A percentile compares a stretch with the other conserved stretches of the same genome.
Evolutionary conservation across 2,329 filamentous ascomycete species (phyloP).

Genomic region (Calonectria leucothoes): DNA sequence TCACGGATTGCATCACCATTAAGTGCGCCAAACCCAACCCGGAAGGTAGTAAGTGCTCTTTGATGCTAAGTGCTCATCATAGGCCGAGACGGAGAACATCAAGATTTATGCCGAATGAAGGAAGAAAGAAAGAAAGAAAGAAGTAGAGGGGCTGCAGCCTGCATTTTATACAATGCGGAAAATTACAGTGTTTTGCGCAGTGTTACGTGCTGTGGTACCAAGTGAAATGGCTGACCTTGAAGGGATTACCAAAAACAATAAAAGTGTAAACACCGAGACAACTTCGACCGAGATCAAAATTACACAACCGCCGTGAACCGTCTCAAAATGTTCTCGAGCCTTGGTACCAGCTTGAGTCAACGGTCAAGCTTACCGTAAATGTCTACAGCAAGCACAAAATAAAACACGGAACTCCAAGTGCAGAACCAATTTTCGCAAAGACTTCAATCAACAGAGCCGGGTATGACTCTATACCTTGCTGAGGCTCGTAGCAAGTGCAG

Average conservation of each 20-base stretch:
- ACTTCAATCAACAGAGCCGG: too few relatives aligned
- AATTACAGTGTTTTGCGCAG: not conserved
- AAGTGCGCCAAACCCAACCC: not conserved
- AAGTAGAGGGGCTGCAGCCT: not conserved
- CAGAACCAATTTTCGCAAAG: too few relatives aligned
- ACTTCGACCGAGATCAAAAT: too few relatives aligned
- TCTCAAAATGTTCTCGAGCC: too few relatives aligned
- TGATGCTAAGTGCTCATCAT: not conserved
- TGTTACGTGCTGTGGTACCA: not conserved
- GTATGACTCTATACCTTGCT: too few relatives aligned
- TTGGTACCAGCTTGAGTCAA: too few relatives aligned
- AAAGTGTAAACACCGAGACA: too few relatives aligned
- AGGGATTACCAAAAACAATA: not conserved
- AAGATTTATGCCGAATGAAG: not conserved
- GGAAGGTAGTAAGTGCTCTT: not conserved
- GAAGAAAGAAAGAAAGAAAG: not conserved
- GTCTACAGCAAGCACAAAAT: too few relatives aligned
- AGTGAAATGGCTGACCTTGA: not conserved
- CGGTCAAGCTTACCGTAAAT: too few relatives aligned
- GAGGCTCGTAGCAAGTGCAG: too few relatives aligned
- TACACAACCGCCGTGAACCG: too few relatives aligned
- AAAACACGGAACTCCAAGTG: too few relatives aligned
- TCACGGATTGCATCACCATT: not conserved
- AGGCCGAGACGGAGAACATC: not conserved
- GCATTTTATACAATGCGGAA: not conserved